Base-by-base conservation (phyloP, 768 basidiomycete genomes). In the Pleurotus pulmonarius region DNA sequence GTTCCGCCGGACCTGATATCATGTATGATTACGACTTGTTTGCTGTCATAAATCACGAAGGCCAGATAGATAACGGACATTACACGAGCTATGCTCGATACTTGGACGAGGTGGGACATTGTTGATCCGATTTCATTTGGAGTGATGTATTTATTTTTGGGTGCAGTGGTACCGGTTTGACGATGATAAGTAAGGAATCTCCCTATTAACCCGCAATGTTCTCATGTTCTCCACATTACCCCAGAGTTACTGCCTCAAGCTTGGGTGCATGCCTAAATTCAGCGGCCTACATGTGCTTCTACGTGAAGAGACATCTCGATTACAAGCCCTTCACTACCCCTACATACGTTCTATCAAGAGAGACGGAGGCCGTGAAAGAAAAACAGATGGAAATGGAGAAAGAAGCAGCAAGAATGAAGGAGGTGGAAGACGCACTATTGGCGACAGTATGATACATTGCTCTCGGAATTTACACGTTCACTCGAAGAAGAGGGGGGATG, bases 21-120 rank as follows among this genome's bases (percentile, higher is more conserved):
- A 77, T 92, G 75, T 96, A 90, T 67, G 86, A 90, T 47, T 98
- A 95, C 66, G 92, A 96, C 65, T 82, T 98, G 2, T 93, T 94
- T 64, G 88, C 91, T 22, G 93, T 97, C 39, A 88, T 98, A 58
- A 94, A 91, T 62, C 94, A 98, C 68, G 93, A 97, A 69, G 95
- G 95, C 4, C 88, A 90, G 68, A 84, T 97, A 65, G 88, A 95
- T 68, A 96, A 92, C 55, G 96, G 95, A 0, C 96, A 98, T 65
- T 98, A 97, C 70, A 94, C 89, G 25, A 90, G 88, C 67, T 94
- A 81, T 68, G 87, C 90, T 13, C 81, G 92, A 22, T 92, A 85
- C 63, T 82, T 87, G 56, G 89, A 96, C 64, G 92, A 94, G 74
- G 89, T 92, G 61, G 58, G 87, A 73, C 41, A 38, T 49, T 18